Evolutionary conservation across 129 eudicot species (phyloP).

Genomic region (Sambucus nigra): DNA sequence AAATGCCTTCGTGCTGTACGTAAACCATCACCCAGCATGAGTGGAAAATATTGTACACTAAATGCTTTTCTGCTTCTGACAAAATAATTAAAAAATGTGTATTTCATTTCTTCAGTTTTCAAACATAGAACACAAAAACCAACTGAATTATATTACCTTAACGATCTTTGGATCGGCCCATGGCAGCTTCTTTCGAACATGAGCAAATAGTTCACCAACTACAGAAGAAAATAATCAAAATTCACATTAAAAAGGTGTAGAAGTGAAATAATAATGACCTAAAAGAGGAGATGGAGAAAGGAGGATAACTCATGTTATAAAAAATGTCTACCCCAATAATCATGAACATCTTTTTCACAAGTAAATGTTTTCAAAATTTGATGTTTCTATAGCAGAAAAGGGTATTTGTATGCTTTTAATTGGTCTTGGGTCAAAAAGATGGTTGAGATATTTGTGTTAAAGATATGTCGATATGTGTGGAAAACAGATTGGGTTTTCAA

Average conservation of each 20-base stretch:
- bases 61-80: neutral
- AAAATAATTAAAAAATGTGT: neutral
- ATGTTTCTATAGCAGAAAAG: too few relatives aligned
- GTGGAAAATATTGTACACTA: neutral
- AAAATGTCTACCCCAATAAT: neutral
- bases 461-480: too few relatives aligned
- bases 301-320: neutral
- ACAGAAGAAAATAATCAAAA: neutral
- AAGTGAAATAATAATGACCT: neutral
- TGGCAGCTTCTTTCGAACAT: conserved; percentile 84
- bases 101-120: too few relatives aligned
- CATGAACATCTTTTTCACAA: too few relatives aligned
- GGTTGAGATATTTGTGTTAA: too few relatives aligned
- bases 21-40: neutral
- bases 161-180: conserved; percentile 97
- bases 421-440: too few relatives aligned
- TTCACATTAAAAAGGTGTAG: neutral
- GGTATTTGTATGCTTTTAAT: too few relatives aligned
- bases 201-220: conserved; percentile 91
- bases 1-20: neutral
- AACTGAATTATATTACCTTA: conserved; percentile 47
- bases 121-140: neutral
- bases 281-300: neutral
- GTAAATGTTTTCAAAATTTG: too few relatives aligned
- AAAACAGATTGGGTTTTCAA: too few relatives aligned